Percentiles rank a stretch among this genome's conserved stretches.
Evolutionary conservation across 768 basidiomycete species (phyloP).

Genomic region (Podaxis sp.): DNA sequence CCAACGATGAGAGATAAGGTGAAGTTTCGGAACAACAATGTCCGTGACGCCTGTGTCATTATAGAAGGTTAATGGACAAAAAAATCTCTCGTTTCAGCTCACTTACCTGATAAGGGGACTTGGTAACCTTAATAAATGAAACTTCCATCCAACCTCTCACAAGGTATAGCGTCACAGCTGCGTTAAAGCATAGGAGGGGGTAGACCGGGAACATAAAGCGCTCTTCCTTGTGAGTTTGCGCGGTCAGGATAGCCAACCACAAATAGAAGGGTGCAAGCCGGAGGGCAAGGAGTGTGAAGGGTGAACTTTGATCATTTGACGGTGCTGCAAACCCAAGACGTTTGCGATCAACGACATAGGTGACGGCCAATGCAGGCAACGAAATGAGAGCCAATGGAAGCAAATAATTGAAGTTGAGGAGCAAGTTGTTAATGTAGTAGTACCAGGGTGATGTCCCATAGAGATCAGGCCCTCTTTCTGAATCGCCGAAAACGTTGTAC

Average conservation of each 20-base stretch:
- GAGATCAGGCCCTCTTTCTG: constrained; percentile 81
- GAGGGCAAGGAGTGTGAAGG: constrained; percentile 72
- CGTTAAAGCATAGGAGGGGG: constrained; percentile 91
- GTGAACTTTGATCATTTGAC: constrained; percentile 66
- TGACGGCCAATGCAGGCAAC: constrained; percentile 75
- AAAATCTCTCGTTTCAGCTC: not conserved
- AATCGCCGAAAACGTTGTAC: constrained; percentile 89
- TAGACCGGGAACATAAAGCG: constrained; percentile 98
- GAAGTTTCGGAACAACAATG: constrained; percentile 71
- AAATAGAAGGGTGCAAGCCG: constrained; percentile 88
- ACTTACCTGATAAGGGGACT: constrained; percentile 82
- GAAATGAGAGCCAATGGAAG: constrained; percentile 79
- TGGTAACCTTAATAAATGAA: constrained; percentile 70
- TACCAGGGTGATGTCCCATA: constrained; percentile 90
- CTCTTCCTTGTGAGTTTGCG: constrained; percentile 95
- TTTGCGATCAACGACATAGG: constrained; percentile 71
- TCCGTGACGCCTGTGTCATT: constrained; percentile 65
- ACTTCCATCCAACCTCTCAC: constrained; percentile 85
- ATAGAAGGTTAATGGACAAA: constrained; percentile 9
- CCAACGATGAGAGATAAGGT: constrained; percentile 71
- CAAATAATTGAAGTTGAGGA: constrained; percentile 92
- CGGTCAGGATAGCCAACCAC: constrained; percentile 80
- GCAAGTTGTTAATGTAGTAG: constrained; percentile 86
- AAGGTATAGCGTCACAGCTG: constrained; percentile 84
- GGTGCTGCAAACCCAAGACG: constrained; percentile 61